phyloP scores from a whole-genome alignment of 208 protist genomes.

The Phytomonas sp. region DNA sequence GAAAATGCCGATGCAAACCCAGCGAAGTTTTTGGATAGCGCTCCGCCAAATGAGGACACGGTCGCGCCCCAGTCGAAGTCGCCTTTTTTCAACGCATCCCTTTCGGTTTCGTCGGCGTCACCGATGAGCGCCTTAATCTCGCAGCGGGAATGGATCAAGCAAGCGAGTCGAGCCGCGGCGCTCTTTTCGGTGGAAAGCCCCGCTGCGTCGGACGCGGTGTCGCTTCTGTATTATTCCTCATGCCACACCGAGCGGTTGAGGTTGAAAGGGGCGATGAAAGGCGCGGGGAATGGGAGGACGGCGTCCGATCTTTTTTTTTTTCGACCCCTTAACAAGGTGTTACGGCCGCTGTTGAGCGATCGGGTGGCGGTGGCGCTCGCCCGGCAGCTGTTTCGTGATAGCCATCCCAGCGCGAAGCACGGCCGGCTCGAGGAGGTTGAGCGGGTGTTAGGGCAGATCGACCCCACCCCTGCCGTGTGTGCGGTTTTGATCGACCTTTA shows the following conservation, averaged over 20 bases:
- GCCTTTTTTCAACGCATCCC: neutral
- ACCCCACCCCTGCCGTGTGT: slow-evolving; percentile 18
- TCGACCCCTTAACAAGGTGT: slow-evolving; percentile 3
- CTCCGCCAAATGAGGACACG: neutral
- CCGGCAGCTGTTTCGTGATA: slow-evolving; percentile 13
- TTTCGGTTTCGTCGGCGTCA: neutral
- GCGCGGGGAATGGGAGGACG: slow-evolving; percentile 6
- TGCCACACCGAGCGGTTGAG: neutral
- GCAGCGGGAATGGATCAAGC: neutral
- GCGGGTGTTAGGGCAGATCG: slow-evolving; percentile 21
- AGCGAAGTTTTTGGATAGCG: neutral
- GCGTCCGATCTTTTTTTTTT: neutral
- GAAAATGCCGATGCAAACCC: neutral
- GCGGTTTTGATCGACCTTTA: slow-evolving; percentile 34
- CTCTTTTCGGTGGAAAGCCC: slow-evolving; percentile 60
- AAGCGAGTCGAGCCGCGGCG: slow-evolving; percentile 27
- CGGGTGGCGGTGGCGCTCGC: slow-evolving; percentile 17
- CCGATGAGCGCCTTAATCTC: neutral
- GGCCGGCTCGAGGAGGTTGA: slow-evolving; percentile 12
- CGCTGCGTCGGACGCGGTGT: slow-evolving; percentile 37
- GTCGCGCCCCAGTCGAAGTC: neutral
- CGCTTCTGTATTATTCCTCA: slow-evolving; percentile 38
- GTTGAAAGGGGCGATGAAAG: neutral
- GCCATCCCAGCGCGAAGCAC: slow-evolving; percentile 4
- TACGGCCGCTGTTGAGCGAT: slow-evolving; percentile 24